Conservation (phyloP, 2,329 filamentous ascomycete species). For the Pseudogymnoascus destructans region DNA sequence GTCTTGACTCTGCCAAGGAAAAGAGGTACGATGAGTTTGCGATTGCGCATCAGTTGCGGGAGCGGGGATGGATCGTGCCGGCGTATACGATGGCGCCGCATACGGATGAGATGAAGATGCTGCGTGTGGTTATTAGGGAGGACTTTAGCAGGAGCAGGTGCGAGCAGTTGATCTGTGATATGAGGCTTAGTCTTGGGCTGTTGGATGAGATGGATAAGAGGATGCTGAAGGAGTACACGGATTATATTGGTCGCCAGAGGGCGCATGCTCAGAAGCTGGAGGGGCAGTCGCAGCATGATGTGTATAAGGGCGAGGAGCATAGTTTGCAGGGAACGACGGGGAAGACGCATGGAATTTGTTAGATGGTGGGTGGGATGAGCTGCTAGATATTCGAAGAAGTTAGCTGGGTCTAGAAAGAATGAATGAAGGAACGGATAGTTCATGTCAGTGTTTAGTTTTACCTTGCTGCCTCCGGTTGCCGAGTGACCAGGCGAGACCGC, state of each 20-base stretch:
- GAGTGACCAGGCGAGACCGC: not conserved
- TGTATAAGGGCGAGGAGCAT: conserved; percentile 63
- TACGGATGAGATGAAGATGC: conserved; percentile 72
- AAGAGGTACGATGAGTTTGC: conserved; percentile 56
- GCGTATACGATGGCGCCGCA: conserved; percentile 96
- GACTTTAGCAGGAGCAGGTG: conserved; percentile 78
- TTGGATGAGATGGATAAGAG: conserved; percentile 64
- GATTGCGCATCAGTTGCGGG: conserved; percentile 71
- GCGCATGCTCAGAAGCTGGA: not conserved
- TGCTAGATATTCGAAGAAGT: not conserved
- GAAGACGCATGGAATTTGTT: conserved; percentile 84
- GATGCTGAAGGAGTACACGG: conserved; percentile 53
- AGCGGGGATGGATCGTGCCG: conserved; percentile 83
- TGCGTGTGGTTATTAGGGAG: conserved; percentile 83
- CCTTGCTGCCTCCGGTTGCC: not conserved
- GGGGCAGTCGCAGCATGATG: conserved; percentile 23
- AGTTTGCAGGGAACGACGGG: conserved; percentile 80
- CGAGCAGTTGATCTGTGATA: conserved; percentile 63
- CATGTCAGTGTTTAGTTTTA: not conserved
- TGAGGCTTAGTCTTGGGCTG: conserved; percentile 61
- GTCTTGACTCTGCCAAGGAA: conserved; percentile 42
- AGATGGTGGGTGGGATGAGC: conserved; percentile 4
- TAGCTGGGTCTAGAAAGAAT: not conserved
- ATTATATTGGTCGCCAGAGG: conserved; percentile 39
- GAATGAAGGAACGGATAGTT: not conserved